Percentiles rank a stretch among this genome's conserved stretches.
Conservation (phyloP, 805 yeast species). For the Pichia occidentalis region DNA sequence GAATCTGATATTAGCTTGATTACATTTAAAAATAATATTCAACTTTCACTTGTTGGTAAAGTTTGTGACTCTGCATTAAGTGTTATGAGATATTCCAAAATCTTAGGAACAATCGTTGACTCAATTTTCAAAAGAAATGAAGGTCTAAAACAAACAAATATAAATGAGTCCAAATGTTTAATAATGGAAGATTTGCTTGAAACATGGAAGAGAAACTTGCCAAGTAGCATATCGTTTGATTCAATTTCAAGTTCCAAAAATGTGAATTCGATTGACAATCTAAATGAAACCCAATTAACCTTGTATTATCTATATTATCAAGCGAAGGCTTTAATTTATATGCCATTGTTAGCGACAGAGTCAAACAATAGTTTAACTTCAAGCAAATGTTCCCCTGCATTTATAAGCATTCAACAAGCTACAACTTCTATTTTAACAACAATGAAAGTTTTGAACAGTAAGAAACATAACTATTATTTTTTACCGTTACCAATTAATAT, state of each 20-base stretch:
- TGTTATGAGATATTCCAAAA: slow-evolving; percentile 62
- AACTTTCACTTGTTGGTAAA: slow-evolving; percentile 60
- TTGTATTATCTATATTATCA: slow-evolving; percentile 54
- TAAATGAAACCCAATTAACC: slow-evolving; percentile 42
- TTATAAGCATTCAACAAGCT: slow-evolving; percentile 63
- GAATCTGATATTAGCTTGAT: slow-evolving; percentile 49
- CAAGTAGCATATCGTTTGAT: slow-evolving; percentile 54
- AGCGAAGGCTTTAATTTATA: slow-evolving; percentile 55
- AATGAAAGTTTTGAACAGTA: slow-evolving; percentile 34
- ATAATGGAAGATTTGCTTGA: slow-evolving; percentile 62
- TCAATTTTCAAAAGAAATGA: slow-evolving; percentile 56
- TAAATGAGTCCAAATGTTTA: slow-evolving; percentile 28
- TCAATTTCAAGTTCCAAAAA: slow-evolving; percentile 50
- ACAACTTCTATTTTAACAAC: slow-evolving; percentile 54
- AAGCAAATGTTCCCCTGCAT: slow-evolving; percentile 44
- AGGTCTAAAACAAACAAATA: slow-evolving; percentile 23
- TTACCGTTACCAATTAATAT: slow-evolving; percentile 61
- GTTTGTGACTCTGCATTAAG: slow-evolving; percentile 58
- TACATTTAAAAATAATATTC: slow-evolving; percentile 48
- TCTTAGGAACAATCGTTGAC: slow-evolving; percentile 68
- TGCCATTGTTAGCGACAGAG: slow-evolving; percentile 51
- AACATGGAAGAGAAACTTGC: slow-evolving; percentile 70
- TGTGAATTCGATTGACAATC: slow-evolving; percentile 28
- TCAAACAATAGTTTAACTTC: slow-evolving; percentile 15
- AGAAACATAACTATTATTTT: slow-evolving; percentile 34